Conservation (phyloP, 192 early-diverging fungal genomes). For the Coemansia sp. region DNA sequence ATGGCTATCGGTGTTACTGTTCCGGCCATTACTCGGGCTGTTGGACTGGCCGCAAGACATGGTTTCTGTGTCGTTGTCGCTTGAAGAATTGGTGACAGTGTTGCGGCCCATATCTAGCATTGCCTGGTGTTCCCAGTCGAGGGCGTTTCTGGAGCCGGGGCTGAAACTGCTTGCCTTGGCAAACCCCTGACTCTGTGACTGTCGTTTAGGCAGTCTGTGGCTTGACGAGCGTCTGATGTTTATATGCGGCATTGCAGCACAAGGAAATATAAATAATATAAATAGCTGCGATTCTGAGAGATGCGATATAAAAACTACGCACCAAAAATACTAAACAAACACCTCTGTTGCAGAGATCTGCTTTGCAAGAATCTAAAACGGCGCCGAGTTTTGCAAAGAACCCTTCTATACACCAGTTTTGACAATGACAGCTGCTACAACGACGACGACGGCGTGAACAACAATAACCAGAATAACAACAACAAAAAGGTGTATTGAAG, state of each 20-base stretch:
- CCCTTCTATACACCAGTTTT: no score
- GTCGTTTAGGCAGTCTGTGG: not conserved
- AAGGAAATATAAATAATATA: not conserved
- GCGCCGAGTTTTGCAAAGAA: not conserved
- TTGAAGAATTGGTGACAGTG: not conserved
- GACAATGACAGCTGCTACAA: no score
- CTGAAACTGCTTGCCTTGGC: constrained; percentile 2
- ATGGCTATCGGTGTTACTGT: constrained; percentile 9
- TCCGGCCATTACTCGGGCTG: constrained; percentile 3
- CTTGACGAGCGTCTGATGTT: constrained; percentile 2
- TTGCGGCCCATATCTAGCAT: not conserved
- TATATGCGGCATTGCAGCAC: not conserved
- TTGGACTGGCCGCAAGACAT: not conserved
- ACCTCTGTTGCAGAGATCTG: not conserved
- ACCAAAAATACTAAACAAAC: not conserved
- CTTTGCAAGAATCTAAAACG: not conserved
- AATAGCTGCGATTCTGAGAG: not conserved
- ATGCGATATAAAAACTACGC: not conserved
- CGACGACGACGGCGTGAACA: not conserved
- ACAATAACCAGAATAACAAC: not conserved
- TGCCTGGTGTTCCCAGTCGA: constrained; percentile 16
- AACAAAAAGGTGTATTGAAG: no score
- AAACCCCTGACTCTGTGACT: not conserved
- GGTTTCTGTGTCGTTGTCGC: constrained; percentile 5
- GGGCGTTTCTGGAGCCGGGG: not conserved